Conservation (phyloP, 2,329 filamentous ascomycete genomes). For the Geosmithia morbida region DNA sequence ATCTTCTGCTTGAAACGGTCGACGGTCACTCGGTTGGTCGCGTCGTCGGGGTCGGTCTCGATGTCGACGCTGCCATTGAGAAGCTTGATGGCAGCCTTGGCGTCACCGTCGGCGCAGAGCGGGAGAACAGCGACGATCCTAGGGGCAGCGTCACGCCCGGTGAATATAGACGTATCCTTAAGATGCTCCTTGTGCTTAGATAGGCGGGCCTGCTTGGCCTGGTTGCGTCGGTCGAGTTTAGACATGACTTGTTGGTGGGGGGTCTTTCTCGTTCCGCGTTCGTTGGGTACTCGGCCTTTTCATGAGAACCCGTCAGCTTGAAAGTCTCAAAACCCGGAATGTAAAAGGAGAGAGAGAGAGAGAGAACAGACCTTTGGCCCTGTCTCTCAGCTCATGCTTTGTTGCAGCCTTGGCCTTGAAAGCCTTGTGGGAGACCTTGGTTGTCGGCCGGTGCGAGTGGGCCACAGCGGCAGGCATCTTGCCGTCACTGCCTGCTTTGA, state of each 20-base stretch:
- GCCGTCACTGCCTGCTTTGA: conserved; percentile 64
- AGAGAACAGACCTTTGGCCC: conserved; percentile 54
- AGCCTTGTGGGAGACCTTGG: conserved; percentile 73
- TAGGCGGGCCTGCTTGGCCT: conserved; percentile 78
- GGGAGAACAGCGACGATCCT: conserved; percentile 81
- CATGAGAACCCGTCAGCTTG: conserved; percentile 4
- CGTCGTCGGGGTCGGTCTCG: conserved; percentile 44
- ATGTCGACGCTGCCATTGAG: conserved; percentile 74
- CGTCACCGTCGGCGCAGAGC: conserved; percentile 59
- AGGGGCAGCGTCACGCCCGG: conserved; percentile 75
- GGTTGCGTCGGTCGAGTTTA: conserved; percentile 89
- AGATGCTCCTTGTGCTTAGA: conserved; percentile 74
- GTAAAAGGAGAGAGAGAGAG: neutral
- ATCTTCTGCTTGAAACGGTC: conserved; percentile 93
- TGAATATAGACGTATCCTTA: conserved; percentile 66
- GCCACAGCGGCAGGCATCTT: conserved; percentile 60
- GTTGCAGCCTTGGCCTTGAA: conserved; percentile 89
- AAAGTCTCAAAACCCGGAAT: conserved; percentile 2
- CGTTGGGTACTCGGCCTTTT: conserved; percentile 62
- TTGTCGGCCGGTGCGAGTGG: conserved; percentile 87
- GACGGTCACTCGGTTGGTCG: conserved; percentile 52
- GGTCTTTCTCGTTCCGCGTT: conserved; percentile 67
- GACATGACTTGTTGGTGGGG: conserved; percentile 95
- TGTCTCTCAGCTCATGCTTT: conserved; percentile 75
- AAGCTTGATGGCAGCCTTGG: conserved; percentile 48